Conservation (phyloP, 1,284 basidiomycete species). For the Garcileccinum viscosum region DNA sequence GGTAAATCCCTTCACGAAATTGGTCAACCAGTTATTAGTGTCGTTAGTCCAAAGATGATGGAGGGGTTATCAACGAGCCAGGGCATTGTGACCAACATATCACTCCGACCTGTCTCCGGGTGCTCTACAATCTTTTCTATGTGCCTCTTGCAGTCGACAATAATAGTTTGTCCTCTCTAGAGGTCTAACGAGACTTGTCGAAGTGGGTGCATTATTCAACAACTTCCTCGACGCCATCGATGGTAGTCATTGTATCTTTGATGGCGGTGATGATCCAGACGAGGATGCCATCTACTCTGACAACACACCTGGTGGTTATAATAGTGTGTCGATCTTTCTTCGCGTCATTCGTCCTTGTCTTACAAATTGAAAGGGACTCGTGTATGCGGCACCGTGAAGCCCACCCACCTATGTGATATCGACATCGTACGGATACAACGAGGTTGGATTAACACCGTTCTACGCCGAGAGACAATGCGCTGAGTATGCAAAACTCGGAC, state of each 20-base stretch:
- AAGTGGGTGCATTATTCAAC: constrained; percentile 50
- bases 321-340: constrained; percentile 6
- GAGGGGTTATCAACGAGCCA: constrained; percentile 17
- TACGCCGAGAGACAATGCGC: constrained; percentile 59
- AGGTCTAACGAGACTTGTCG: not conserved
- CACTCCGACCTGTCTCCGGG: constrained; percentile 51
- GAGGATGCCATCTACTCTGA: constrained; percentile 61
- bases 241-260: constrained; percentile 62
- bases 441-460: constrained; percentile 49
- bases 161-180: constrained; percentile 42
- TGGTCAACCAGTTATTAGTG: constrained; percentile 38
- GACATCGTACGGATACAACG: constrained; percentile 56
- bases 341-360: not conserved
- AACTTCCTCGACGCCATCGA: constrained; percentile 55
- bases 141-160: constrained; percentile 44
- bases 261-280: constrained; percentile 61
- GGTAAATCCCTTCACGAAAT: constrained; percentile 11
- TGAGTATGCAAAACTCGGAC: constrained; percentile 59
- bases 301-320: constrained; percentile 48
- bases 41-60: constrained; percentile 41
- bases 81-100: constrained; percentile 50
- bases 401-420: constrained; percentile 59
- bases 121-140: constrained; percentile 52
- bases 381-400: constrained; percentile 57
- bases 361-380: constrained; percentile 30